phyloP scores from a whole-genome alignment of 257 asterid genomes.

The Thymus mandschuricus region DNA sequence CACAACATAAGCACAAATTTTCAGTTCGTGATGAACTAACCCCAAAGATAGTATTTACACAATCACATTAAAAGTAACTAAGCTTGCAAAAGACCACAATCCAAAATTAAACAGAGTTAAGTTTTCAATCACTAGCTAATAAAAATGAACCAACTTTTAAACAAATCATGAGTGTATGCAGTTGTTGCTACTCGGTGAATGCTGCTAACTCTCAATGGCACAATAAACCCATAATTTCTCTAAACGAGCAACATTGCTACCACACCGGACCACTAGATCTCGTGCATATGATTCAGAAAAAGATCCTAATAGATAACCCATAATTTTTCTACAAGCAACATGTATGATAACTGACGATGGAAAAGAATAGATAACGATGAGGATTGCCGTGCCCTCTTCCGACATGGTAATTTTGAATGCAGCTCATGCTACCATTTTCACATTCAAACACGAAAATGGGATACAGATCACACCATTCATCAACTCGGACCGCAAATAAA shows the following conservation, averaged over 20 bases:
- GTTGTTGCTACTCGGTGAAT: not conserved
- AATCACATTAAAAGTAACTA: not conserved
- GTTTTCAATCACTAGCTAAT: not conserved
- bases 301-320: not conserved
- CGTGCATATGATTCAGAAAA: not conserved
- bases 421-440: not conserved
- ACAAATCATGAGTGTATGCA: not conserved
- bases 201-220: not conserved
- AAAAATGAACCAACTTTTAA: slow-evolving; percentile 3
- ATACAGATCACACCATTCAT: slow-evolving; percentile 14
- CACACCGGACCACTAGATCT: not conserved
- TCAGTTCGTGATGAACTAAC: not conserved
- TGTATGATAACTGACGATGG: not conserved
- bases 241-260: not conserved
- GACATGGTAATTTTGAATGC: not conserved
- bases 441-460: slow-evolving; percentile 7
- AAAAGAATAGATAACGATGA: not conserved
- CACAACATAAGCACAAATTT: not conserved
- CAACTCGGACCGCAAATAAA: not conserved
- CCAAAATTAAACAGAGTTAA: not conserved
- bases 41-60: not conserved
- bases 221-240: not conserved
- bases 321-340: not conserved
- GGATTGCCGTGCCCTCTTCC: too few species aligned
- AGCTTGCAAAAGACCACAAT: not conserved